Evolutionary conservation across 208 protist species (phyloP).

Genomic region (Angomonas ambiguus): DNA sequence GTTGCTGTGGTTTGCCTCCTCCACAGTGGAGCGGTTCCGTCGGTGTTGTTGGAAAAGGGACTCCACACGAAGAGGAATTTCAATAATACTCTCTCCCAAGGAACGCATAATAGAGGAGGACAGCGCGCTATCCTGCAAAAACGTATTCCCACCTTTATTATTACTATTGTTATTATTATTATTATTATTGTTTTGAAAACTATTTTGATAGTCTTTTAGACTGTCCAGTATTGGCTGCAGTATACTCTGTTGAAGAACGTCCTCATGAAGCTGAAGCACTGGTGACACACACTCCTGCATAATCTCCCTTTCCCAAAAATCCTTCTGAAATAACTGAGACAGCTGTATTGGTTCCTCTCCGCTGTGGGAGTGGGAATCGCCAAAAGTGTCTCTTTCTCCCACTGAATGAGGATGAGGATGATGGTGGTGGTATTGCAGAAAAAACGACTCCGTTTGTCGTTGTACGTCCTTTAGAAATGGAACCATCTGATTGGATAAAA

Average conservation of each 20-base stretch:
- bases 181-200: not conserved
- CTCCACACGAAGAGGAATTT: constrained; percentile 70
- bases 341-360: too few relatives aligned
- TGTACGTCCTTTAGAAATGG: not conserved
- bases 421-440: not conserved
- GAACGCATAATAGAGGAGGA: constrained; percentile 34
- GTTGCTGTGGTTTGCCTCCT: not conserved
- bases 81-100: constrained; percentile 80
- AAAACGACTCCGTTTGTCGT: not conserved
- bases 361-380: too few relatives aligned
- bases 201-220: constrained; percentile 22
- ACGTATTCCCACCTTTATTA: not conserved
- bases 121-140: not conserved
- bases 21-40: constrained; percentile 16
- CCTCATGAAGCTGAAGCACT: not conserved
- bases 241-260: constrained; percentile 22
- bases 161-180: constrained; percentile 6
- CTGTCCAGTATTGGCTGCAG: constrained; percentile 37
- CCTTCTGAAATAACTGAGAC: not conserved
- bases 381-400: too few relatives aligned
- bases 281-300: not conserved
- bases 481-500: not conserved
- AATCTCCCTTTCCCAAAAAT: constrained; percentile 1
- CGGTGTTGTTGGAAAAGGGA: constrained; percentile 16
- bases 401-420: too few relatives aligned